A percentile compares a stretch with the other conserved stretches of the same genome.
Conservation (phyloP, 2,329 filamentous ascomycete species). For the Lanzia echinophila region DNA sequence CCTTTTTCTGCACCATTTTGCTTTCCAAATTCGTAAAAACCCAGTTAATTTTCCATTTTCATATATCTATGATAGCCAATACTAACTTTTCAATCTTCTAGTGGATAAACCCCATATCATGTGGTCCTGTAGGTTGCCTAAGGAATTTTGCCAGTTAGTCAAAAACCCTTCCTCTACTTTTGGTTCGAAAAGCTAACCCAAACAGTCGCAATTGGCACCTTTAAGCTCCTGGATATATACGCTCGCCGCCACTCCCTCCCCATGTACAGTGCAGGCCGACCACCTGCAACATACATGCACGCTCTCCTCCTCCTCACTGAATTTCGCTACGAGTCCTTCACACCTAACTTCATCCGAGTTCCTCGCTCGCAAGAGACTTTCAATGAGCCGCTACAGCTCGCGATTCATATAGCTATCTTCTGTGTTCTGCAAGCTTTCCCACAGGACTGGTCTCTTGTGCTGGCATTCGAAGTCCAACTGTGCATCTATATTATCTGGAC, state of each 20-base stretch:
- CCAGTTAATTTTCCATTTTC: too few relatives aligned
- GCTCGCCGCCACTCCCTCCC: constrained; percentile 31
- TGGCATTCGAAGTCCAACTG: constrained; percentile 34
- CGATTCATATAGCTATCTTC: constrained; percentile 32
- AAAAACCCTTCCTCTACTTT: background rate
- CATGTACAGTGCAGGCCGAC: constrained; percentile 8
- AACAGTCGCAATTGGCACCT: constrained; percentile 32
- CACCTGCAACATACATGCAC: constrained; percentile 26
- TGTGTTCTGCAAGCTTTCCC: constrained; percentile 32
- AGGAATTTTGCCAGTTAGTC: constrained; percentile 32
- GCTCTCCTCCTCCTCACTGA: constrained; percentile 34
- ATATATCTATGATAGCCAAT: too few relatives aligned
- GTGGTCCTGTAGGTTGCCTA: constrained; percentile 27
- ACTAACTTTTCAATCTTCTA: too few relatives aligned
- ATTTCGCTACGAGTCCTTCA: constrained; percentile 38
- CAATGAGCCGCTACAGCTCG: constrained; percentile 32
- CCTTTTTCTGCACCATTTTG: too few relatives aligned
- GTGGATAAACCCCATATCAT: constrained; percentile 28
- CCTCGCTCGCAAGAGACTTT: constrained; percentile 29
- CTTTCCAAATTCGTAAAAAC: too few relatives aligned
- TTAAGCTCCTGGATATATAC: constrained; percentile 38
- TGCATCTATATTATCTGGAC: constrained; percentile 38
- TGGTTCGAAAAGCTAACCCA: background rate
- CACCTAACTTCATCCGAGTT: constrained; percentile 34
- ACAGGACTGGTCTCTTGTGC: constrained; percentile 30